These are phyloP conservation scores for Entamoeba invadens DNA, from an alignment of 208 protist species.

Conservation along the genomic window DNA sequence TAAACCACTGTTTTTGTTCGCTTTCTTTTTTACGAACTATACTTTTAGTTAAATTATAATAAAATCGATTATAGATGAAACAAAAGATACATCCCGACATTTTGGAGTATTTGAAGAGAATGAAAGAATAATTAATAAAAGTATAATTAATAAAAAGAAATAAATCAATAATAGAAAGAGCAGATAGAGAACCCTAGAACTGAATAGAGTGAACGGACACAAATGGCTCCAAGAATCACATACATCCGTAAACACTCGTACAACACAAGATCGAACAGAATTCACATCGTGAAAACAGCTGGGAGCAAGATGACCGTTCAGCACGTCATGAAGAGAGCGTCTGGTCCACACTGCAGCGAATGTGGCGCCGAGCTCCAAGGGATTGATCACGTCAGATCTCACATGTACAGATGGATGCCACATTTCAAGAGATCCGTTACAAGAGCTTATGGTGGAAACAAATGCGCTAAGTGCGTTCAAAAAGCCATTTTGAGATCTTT, in stretches of 20 bases:
- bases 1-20: neutral
- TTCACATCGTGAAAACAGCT: slow-evolving; percentile 11
- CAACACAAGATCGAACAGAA: neutral
- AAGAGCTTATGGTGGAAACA: slow-evolving; percentile 11
- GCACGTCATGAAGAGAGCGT: neutral
- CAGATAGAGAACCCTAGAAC: neutral
- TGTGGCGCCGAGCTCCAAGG: neutral
- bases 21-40: neutral
- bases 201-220: neutral
- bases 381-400: neutral
- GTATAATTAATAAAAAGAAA: neutral
- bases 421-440: neutral
- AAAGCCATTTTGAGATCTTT: slow-evolving; percentile 1
- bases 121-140: neutral
- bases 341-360: neutral
- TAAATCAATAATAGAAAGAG: neutral
- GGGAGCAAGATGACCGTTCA: neutral
- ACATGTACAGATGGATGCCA: neutral
- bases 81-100: neutral
- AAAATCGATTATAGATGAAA: neutral
- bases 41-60: no score
- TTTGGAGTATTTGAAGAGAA: neutral
- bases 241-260: neutral
- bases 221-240: neutral
- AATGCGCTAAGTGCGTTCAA: neutral